These are phyloP conservation scores for Syncephalastrum racemosum DNA, from an alignment of 371 early-diverging fungal species.

Conservation along the genomic window DNA sequence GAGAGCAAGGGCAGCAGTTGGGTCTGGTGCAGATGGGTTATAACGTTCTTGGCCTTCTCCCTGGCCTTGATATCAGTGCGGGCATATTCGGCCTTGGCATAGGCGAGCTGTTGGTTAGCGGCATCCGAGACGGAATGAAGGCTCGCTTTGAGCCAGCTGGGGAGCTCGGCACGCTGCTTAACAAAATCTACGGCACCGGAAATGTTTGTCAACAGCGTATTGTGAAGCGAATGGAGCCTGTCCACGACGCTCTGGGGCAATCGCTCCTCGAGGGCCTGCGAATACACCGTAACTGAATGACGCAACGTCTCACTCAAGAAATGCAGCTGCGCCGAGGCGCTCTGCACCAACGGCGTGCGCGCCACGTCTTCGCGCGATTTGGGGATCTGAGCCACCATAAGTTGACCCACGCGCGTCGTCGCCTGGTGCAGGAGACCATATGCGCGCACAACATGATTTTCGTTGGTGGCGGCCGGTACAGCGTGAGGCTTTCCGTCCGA, in stretches of 20 bases:
- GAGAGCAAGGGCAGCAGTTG: slow-evolving; percentile 58
- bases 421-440: slow-evolving; percentile 30
- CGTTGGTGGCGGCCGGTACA: slow-evolving; percentile 40
- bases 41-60: slow-evolving; percentile 54
- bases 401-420: slow-evolving; percentile 30
- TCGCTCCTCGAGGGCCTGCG: slow-evolving; percentile 25
- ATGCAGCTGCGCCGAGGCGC: slow-evolving; percentile 24
- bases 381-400: slow-evolving; percentile 31
- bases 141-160: slow-evolving; percentile 49
- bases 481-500: background rate
- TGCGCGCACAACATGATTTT: slow-evolving; percentile 35
- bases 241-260: slow-evolving; percentile 26
- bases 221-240: slow-evolving; percentile 23
- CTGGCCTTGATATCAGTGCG: slow-evolving; percentile 47
- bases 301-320: slow-evolving; percentile 23
- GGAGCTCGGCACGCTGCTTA: slow-evolving; percentile 44
- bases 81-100: slow-evolving; percentile 39
- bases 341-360: slow-evolving; percentile 1
- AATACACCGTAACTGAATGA: slow-evolving; percentile 23
- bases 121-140: slow-evolving; percentile 39
- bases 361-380: slow-evolving; percentile 30
- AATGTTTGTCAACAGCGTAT: slow-evolving; percentile 26
- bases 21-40: slow-evolving; percentile 39
- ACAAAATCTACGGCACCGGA: slow-evolving; percentile 34
- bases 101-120: slow-evolving; percentile 43